Evolutionary conservation across 2,329 filamentous ascomycete genomes (phyloP), one percentile per base, ranked within the genome.

Genomic region (Penicillium sumatraense): DNA sequence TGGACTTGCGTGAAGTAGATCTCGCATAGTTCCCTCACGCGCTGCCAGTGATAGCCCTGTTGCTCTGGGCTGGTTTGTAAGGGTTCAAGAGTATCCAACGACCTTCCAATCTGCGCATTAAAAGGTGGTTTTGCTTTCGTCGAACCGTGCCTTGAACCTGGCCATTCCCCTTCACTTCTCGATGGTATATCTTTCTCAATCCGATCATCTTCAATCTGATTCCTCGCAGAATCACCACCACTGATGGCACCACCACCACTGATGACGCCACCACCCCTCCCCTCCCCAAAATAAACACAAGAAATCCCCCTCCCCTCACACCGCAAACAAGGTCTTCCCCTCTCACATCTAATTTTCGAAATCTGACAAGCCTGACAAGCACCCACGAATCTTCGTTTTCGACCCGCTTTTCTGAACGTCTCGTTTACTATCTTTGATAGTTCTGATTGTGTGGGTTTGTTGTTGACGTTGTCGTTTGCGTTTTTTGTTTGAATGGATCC

Each of bases 341-440:
- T 35, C 10, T 6, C 10, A 16, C 48, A 51, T 23, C 48, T 35
- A 13, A 42, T 18, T n/a, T 51, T 51, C 4, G 48, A 35, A 16
- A 31, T n/a, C 48, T 42, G 48, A 20, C 48, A 51, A 14, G 40
- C 48, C 9, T 51, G 36, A 23, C 48, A 51, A 33, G 48, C 48
- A 8, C 48, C 48, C 11, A 41, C 35, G 13, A 29, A 20, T 5
- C 48, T 35, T 20, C 48, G 18, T 13, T 18, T 27, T 16, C 48
- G 48, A 3, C 48, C 48, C 1, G 48, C 48, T 8, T 42, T 14
- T 11, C 26, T 23, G 24, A 51, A 51, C 3, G 49, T 40, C 33
- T 45, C 24, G 38, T 51, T 27, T 10, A 45, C 49, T 14, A 44
- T 23, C 10, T n/a, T 14, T n/a, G 49, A 44, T 11, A 51, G 13